Evolutionary conservation across 768 basidiomycete genomes (phyloP), one percentile per base, ranked within the genome.

Genomic region (Kwoniella bestiolae): DNA sequence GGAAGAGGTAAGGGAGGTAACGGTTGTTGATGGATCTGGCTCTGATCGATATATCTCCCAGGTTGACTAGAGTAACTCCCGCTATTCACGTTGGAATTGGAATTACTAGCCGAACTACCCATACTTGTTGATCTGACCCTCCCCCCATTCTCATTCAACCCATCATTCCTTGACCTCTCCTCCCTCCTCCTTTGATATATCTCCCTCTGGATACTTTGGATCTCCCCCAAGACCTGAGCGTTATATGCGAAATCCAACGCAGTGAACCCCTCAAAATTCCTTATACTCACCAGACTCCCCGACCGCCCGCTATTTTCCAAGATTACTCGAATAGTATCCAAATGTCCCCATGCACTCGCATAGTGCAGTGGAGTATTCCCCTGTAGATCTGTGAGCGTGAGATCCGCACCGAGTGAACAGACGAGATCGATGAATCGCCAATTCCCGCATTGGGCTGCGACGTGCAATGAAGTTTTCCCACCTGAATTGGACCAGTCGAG

Each of bases 321-420:
- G 51, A 97, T 84, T 16, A 93, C 82, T 81, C 91, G 91, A 5
- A 95, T 89, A 47, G 92, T 86, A 87, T 75, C 69, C 26, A 80
- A 32, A 59, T 82, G 77, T 26, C 79, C 79, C 77, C 79, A 82
- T 1, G 81, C 81, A 11, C 71, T 68, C 1, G 80, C 81, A 46
- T 94, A 94, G 81, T 97, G 94, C 60, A 97, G 82, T 32, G 94
- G 88, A 0, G 92, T 91, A 73, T 96, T 95, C 50, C 94, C 94
- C 82, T 90, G 87, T 67, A 92, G 88, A 83, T 97, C 94, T 11
- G 93, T 85, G 56, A 97, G 82, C 82, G 96, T 90, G 70, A 90
- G 85, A 82, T 96, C 94, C 28, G 94, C 94, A 5, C 89, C 91
- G 21, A 93, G 82, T 82, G 95, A 92, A 79, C 90, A 92, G 46